phyloP scores from a whole-genome alignment of 768 basidiomycete species.

The Lactarius deliciosus region DNA sequence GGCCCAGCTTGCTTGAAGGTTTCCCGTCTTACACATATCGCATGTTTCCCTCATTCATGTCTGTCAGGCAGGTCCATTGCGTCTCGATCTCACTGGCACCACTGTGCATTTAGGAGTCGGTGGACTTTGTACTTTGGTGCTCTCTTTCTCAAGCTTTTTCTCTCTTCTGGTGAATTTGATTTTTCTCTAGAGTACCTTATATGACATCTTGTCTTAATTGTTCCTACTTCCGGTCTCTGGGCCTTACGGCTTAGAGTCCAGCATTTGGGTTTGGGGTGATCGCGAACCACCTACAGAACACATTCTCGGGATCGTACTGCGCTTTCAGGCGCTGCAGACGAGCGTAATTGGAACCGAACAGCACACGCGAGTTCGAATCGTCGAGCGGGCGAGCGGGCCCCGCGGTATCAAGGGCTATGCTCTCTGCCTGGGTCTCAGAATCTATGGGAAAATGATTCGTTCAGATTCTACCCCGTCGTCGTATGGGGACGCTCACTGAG shows the following conservation, averaged over 20 bases:
- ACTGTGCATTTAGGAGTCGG: no score
- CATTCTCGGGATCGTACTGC: slow-evolving; percentile 38
- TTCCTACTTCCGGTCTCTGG: neutral
- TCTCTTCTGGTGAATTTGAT: no score
- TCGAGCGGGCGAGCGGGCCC: neutral
- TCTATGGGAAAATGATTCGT: neutral
- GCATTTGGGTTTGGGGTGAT: slow-evolving; percentile 32
- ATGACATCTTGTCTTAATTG: no score
- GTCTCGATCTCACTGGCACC: no score
- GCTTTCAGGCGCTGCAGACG: slow-evolving; percentile 41
- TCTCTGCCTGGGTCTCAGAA: slow-evolving; percentile 2
- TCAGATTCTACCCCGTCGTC: neutral
- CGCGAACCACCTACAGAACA: slow-evolving; percentile 40
- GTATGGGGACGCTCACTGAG: slow-evolving; percentile 16
- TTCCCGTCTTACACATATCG: no score
- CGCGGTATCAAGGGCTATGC: slow-evolving; percentile 34
- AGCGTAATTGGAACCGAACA: slow-evolving; percentile 42
- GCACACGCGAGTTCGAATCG: slow-evolving; percentile 27
- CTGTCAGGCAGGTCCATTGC: no score
- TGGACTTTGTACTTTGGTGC: no score
- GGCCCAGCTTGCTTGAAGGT: no score
- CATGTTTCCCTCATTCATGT: no score
- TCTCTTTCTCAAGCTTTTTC: no score
- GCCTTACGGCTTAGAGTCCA: neutral
- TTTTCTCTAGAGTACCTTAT: no score